phyloP scores from a whole-genome alignment of 805 yeast genomes.

The Metschnikowia henanensis region DNA sequence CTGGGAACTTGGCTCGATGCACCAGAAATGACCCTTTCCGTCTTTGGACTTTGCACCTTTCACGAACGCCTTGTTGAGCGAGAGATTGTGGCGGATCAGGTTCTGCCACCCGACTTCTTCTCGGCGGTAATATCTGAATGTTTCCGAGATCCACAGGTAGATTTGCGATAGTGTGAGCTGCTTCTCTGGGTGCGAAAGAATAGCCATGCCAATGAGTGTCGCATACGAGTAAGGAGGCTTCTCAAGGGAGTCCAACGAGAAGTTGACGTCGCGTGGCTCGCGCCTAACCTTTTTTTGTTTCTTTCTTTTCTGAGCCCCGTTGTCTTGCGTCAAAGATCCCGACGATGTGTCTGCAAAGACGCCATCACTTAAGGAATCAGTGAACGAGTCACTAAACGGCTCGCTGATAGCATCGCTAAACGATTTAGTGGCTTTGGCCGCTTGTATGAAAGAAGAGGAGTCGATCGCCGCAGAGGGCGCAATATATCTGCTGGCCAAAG shows the following conservation, averaged over 20 bases:
- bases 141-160: constrained; percentile 86
- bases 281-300: constrained; percentile 30
- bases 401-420: constrained; percentile 7
- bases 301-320: constrained; percentile 17
- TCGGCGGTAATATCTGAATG: constrained; percentile 78
- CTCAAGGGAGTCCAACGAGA: constrained; percentile 50
- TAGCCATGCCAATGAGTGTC: constrained; percentile 89
- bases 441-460: constrained; percentile 11
- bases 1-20: constrained; percentile 80
- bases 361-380: neutral
- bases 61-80: constrained; percentile 88
- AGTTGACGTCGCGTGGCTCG: constrained; percentile 32
- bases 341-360: too few relatives aligned
- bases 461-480: constrained; percentile 17
- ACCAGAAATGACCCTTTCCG: constrained; percentile 94
- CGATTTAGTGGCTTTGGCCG: constrained; percentile 4
- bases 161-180: constrained; percentile 59
- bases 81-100: constrained; percentile 91
- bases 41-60: constrained; percentile 90
- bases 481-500: too few relatives aligned
- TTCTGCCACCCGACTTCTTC: constrained; percentile 97
- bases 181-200: constrained; percentile 67
- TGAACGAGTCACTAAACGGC: constrained; percentile 6
- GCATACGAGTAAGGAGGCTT: constrained; percentile 98
- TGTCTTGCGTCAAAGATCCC: constrained; percentile 1